Percentiles rank a stretch among this genome's conserved stretches.
phyloP scores from a whole-genome alignment of 1,139 yeast genomes.

The Yamadazyma conglobata region DNA sequence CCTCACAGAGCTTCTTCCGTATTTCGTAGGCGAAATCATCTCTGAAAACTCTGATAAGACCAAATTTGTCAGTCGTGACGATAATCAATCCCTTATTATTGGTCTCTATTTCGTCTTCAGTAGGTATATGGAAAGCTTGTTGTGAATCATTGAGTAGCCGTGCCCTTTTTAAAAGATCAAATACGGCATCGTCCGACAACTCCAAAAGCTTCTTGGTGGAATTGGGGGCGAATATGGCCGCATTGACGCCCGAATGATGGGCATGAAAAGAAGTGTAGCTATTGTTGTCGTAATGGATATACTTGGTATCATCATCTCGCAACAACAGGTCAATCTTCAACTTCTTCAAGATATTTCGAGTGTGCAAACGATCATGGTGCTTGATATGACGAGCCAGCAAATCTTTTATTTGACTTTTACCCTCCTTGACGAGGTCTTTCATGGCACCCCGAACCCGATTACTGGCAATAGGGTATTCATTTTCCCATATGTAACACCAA shows the following conservation, averaged over 20 bases:
- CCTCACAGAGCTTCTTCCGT: slow-evolving; percentile 22
- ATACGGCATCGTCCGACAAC: slow-evolving; percentile 74
- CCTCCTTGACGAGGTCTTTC: slow-evolving; percentile 34
- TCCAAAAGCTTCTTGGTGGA: slow-evolving; percentile 62
- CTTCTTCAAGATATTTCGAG: slow-evolving; percentile 31
- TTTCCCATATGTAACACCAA: slow-evolving; percentile 70
- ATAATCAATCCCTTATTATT: slow-evolving; percentile 47
- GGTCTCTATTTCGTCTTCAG: slow-evolving; percentile 16
- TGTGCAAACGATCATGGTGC: slow-evolving; percentile 29
- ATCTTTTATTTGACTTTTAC: slow-evolving; percentile 33
- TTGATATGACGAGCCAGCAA: slow-evolving; percentile 29
- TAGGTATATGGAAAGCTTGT: slow-evolving; percentile 6
- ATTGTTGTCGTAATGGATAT: slow-evolving; percentile 45
- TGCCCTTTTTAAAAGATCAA: slow-evolving; percentile 48
- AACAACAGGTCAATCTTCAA: slow-evolving; percentile 20
- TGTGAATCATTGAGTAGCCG: slow-evolving; percentile 1
- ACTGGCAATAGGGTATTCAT: slow-evolving; percentile 39
- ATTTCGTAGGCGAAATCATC: slow-evolving; percentile 62
- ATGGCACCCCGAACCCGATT: slow-evolving; percentile 33
- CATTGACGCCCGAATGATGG: slow-evolving; percentile 68
- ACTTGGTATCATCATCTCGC: slow-evolving; percentile 22
- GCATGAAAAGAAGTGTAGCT: slow-evolving; percentile 73
- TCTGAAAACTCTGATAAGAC: slow-evolving; percentile 72
- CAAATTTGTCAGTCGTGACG: slow-evolving; percentile 74
- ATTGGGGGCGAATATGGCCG: slow-evolving; percentile 78